Evolutionary conservation across 1,284 basidiomycete species (phyloP), one percentile per base, ranked within the genome.

Genomic region (Cryptococcus deneoformans): DNA sequence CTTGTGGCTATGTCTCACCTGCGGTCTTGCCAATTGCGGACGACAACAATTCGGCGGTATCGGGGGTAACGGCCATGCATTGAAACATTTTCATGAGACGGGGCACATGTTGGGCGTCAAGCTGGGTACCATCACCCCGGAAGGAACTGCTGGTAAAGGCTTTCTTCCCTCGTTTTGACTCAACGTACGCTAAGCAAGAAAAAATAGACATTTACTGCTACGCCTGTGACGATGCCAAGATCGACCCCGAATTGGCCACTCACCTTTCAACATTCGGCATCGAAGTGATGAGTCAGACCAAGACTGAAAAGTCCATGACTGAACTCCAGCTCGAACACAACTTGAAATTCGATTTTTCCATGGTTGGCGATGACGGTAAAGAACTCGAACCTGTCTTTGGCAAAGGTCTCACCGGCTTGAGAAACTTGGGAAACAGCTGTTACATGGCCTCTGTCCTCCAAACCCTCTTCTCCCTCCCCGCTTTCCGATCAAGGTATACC

Each of bases 251-350:
- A 9, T 79, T 99, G 3, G 82, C 87, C 0, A 63, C 73, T 0
- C 94, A 98, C 77, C 83, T 98, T 3, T 75, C 83, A 0, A 84
- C 84, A 24, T 96, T 97, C 64, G 93, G 91, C 1, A 95, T 99
- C 76, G 88, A 92, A 59, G 86, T 97, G 1, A 81, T 85, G 47
- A 84, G 84, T 0, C 87, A 92, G 71, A 87, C 81, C 34, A 99
- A 99, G 80, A 99, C 94, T 0, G 93, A 97, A 73, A 98, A 97
- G 79, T 92, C 87, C 53, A 92, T 97, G 88, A 96, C 94, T 0
- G 95, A 99, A 72, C 81, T 99, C 56, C 92, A 98, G 88, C 89
- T 98, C 67, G 94, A 97, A 73, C 93, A 98, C 69, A 99, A 99
- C 70, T 81, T 97, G 53, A 87, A 86, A 56, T 98, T 93, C 71